Percentiles rank a stretch among this genome's conserved stretches.
phyloP scores from a whole-genome alignment of 2,329 filamentous ascomycete genomes.

The Cryphonectria parasitica region DNA sequence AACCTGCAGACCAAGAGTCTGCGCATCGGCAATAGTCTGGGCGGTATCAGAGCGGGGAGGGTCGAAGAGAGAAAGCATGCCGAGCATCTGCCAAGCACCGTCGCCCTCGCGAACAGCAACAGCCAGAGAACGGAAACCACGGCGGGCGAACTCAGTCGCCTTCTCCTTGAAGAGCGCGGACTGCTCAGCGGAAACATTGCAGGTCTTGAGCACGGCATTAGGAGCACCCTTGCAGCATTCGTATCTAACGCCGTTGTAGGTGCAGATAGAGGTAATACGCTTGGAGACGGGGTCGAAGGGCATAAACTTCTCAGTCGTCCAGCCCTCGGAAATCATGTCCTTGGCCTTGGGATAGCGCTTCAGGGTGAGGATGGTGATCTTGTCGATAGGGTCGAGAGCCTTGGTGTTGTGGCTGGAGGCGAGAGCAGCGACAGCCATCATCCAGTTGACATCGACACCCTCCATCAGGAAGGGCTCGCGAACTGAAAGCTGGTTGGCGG shows the following conservation, averaged over 20 bases:
- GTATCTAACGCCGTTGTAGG: constrained; percentile 71
- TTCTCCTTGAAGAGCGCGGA: constrained; percentile 71
- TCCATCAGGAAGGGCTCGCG: constrained; percentile 78
- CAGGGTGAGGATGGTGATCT: constrained; percentile 76
- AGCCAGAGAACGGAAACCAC: constrained; percentile 80
- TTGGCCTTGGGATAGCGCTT: constrained; percentile 77
- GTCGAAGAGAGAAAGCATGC: constrained; percentile 81
- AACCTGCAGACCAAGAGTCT: constrained; percentile 75
- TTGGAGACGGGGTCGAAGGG: constrained; percentile 81
- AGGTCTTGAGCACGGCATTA: constrained; percentile 72
- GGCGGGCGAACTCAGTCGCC: constrained; percentile 73
- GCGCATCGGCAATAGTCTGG: constrained; percentile 76
- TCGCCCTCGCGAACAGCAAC: constrained; percentile 79
- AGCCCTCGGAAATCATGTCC: constrained; percentile 74
- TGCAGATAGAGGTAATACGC: constrained; percentile 73
- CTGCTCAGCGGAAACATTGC: constrained; percentile 68
- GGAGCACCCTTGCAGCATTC: constrained; percentile 78
- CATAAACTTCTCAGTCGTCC: constrained; percentile 77
- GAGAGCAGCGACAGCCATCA: constrained; percentile 79
- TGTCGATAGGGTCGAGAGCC: constrained; percentile 78
- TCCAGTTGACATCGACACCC: constrained; percentile 80
- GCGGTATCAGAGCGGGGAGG: constrained; percentile 79
- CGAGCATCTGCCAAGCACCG: constrained; percentile 73
- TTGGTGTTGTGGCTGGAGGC: constrained; percentile 80
- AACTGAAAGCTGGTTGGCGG: constrained; percentile 75